phyloP scores from a whole-genome alignment of 1,284 basidiomycete genomes.

The Trichosporon sp. region DNA sequence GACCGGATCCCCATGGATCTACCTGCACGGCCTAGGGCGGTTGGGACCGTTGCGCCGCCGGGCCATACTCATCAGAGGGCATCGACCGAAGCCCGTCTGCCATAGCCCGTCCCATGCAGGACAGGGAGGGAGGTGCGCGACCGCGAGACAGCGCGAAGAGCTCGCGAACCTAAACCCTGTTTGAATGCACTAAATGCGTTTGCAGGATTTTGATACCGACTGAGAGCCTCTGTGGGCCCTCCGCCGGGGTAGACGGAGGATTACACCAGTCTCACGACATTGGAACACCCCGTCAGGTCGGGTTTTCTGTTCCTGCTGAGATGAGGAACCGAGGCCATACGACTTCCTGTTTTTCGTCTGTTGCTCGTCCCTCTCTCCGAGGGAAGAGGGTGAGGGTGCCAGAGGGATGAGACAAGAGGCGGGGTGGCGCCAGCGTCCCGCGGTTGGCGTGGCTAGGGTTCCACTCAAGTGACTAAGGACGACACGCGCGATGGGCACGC shows the following conservation, averaged over 20 bases:
- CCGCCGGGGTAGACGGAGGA: not conserved
- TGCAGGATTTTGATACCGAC: slow-evolving; percentile 14
- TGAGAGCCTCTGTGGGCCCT: not conserved
- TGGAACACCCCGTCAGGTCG: not conserved
- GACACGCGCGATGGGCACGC: not conserved
- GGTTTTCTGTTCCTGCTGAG: too few species aligned
- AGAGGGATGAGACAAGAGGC: not conserved
- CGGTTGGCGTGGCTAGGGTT: not conserved
- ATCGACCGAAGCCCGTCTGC: not conserved
- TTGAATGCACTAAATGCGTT: slow-evolving; percentile 9
- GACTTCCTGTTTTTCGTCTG: too few species aligned
- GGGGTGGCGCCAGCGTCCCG: slow-evolving; percentile 7
- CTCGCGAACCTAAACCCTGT: slow-evolving; percentile 18
- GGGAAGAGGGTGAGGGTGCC: too few species aligned
- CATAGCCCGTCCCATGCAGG: not conserved
- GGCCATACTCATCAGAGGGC: not conserved
- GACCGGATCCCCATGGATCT: not conserved
- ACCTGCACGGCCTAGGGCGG: not conserved
- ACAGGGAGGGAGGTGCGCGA: not conserved
- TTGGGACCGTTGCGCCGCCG: not conserved
- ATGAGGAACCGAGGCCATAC: not conserved
- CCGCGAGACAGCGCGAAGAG: not conserved
- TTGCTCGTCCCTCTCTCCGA: too few species aligned
- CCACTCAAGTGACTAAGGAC: not conserved
- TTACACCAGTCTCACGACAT: not conserved